Base-by-base conservation (phyloP, 2,329 filamentous ascomycete species). In the Botrytis pseudocinerea region DNA sequence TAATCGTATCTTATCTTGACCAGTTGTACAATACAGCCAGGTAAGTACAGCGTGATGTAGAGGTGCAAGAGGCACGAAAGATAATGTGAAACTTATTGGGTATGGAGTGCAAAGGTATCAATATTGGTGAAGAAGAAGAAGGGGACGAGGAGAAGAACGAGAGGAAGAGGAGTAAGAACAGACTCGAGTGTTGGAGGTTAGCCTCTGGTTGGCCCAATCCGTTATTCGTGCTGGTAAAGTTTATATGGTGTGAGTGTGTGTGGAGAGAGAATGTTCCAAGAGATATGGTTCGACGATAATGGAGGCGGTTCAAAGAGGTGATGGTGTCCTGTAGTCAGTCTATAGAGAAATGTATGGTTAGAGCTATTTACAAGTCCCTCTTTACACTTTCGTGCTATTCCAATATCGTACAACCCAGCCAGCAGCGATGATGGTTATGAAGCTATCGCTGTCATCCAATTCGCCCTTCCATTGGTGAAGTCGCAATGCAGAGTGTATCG, bases 381-480 rank as follows among this genome's bases (percentile, higher is more conserved):
- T 65, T 65, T 44, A 48, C 63, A 48, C 63, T 48, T 65, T 48
- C 12, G 63, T 48, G 10, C 63, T 65, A 63, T 63, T 28, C 61
- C 61, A 28, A 63, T 63, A 42, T 20, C 61, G 61, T 63, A 16
- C 61, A 42, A 10, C 6, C 38, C 38, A 63, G 61, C 61, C 60
- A 44, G n/a, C 38, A 28, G 61, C 40, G n/a, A n/a, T 28, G 40
- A 28, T 28, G 14, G 38, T 28, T 20, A 22, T 10, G 48, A 18
- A 38, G 44, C 42, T n/a, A 65, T 65, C 22, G 63, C 38, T 48
- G 63, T 65, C 28, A 65, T 48, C 32, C 63, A 65, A 48, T 48
- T 65, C 63, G 63, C 20, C 22, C n/a, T 48, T 48, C 42, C 38
- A 65, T 65, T 48, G 63, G 63, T 65, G 63, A 65, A 65, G 63